These are phyloP conservation scores for Blastobotrys ciferrii DNA, from an alignment of 1,139 yeast genomes.

Conservation along the genomic window DNA sequence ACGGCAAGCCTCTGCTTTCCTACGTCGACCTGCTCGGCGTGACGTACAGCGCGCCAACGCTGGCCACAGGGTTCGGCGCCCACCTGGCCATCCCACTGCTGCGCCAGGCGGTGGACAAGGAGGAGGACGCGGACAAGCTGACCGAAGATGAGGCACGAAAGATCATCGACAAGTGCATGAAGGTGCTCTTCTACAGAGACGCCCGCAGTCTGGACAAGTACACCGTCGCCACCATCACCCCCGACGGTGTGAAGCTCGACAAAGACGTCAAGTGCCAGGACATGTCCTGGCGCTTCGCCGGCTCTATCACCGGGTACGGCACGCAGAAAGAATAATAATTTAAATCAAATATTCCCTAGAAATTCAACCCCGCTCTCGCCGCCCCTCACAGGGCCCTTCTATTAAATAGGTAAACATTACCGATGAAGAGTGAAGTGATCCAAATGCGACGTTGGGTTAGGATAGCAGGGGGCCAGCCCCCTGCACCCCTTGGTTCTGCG, in stretches of 20 bases:
- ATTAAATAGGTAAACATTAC: too few relatives aligned
- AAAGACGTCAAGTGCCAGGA: slow-evolving; percentile 63
- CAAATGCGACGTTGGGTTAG: too few relatives aligned
- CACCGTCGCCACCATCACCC: slow-evolving; percentile 71
- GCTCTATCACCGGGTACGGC: slow-evolving; percentile 87
- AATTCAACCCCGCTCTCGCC: too few relatives aligned
- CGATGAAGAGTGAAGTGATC: too few relatives aligned
- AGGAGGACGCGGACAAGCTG: slow-evolving; percentile 66
- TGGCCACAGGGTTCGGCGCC: slow-evolving; percentile 97
- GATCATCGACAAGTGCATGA: slow-evolving; percentile 82
- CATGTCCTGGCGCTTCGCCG: slow-evolving; percentile 92
- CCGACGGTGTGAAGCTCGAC: slow-evolving; percentile 58
- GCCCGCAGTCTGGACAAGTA: slow-evolving; percentile 90
- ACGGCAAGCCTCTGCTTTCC: slow-evolving; percentile 61
- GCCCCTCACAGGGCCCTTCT: too few relatives aligned
- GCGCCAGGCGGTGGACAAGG: slow-evolving; percentile 78
- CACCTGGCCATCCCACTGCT: slow-evolving; percentile 90
- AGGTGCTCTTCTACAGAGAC: slow-evolving; percentile 91
- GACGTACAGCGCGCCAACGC: slow-evolving; percentile 78
- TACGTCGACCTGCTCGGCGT: slow-evolving; percentile 93
- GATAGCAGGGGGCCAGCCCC: too few relatives aligned
- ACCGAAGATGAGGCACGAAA: slow-evolving; percentile 72
- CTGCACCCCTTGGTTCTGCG: too few relatives aligned
- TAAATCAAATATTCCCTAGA: not conserved
- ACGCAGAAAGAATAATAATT: slow-evolving; percentile 47